Base-by-base conservation (phyloP, 768 basidiomycete genomes). In the Chalciporus pseudorubinellus region DNA sequence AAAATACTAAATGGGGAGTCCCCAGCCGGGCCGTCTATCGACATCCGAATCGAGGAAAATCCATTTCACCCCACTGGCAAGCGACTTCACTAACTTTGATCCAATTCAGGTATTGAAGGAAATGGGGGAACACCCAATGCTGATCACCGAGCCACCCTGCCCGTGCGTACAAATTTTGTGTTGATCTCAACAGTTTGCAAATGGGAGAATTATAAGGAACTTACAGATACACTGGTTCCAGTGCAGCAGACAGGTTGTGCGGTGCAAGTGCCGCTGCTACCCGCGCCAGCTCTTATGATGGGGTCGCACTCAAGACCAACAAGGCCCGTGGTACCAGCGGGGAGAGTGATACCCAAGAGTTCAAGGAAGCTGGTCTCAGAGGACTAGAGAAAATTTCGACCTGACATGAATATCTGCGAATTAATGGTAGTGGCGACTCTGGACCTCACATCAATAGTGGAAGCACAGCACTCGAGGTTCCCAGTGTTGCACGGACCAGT, bases 191-290 rank as follows among this genome's bases (percentile, higher is more conserved):
- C 6, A 7, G 26, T 26, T 9, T 16, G 18, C 39, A 41, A 22
- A 28, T 28, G 9, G 4, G 26, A 40, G n/a, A 16, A n/a, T n/a
- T n/a, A 18, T 76, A 48, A 76, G 55, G 8, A 65, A 70, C 79
- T 77, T 28, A 73, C 72, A 63, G 71, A 78, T 40, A 58, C 53
- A 53, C 79, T n/a, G n/a, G n/a, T 76, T 51, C 72, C 68, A 22
- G 65, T 53, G 61, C 80, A 81, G 63, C 79, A 81, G 39, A 79
- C 73, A 11, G 75, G 64, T 56, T 79, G 20, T 29, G 38, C 46
- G 19, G 31, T 46, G 44, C 39, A 52, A 73, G 36, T 59, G 48
- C 52, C 57, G 67, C 12, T 64, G 26, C 19, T 60, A 22, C 71
- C 69, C 46, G 68, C 39, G 11, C 73, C 76, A 46, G 70, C 24